phyloP scores from a whole-genome alignment of 2,329 filamentous ascomycete species.

The Trichoderma simmonsii region DNA sequence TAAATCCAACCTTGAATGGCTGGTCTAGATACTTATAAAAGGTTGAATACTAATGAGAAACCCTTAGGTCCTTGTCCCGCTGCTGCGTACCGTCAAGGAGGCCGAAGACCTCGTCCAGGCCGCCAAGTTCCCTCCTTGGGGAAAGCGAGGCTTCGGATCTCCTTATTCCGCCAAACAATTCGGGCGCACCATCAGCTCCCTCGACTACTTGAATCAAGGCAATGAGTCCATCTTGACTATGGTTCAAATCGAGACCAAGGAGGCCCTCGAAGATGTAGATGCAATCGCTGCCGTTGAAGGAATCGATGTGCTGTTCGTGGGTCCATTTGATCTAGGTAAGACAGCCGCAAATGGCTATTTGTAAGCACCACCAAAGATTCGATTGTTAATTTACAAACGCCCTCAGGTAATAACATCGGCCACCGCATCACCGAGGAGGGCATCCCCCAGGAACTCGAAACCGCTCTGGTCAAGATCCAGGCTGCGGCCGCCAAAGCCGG shows the following conservation, averaged over 20 bases:
- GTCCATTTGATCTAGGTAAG: conserved; percentile 61
- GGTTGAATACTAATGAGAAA: neutral
- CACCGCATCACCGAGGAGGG: conserved; percentile 59
- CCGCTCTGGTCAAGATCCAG: conserved; percentile 57
- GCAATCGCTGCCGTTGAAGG: conserved; percentile 59
- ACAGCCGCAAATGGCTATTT: neutral
- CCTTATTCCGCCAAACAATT: conserved; percentile 45
- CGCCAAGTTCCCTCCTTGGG: conserved; percentile 50
- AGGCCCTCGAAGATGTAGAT: conserved; percentile 58
- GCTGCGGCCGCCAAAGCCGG: conserved; percentile 57
- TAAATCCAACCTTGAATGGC: neutral
- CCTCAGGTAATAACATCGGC: conserved; percentile 55
- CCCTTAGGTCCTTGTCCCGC: conserved; percentile 45
- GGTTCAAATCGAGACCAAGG: conserved; percentile 65
- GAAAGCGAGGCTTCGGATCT: conserved; percentile 48
- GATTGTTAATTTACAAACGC: neutral
- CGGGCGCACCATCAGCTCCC: conserved; percentile 42
- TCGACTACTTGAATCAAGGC: conserved; percentile 49
- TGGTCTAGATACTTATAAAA: neutral
- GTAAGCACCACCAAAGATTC: neutral
- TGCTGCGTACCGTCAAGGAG: conserved; percentile 43
- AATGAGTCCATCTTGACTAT: conserved; percentile 57
- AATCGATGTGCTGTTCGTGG: conserved; percentile 62
- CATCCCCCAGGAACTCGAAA: conserved; percentile 56
- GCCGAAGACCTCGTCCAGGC: conserved; percentile 44